Evolutionary conservation across 1,139 yeast genomes (phyloP), one percentile per base, ranked within the genome.

Genomic region (Taphrina confusa): DNA sequence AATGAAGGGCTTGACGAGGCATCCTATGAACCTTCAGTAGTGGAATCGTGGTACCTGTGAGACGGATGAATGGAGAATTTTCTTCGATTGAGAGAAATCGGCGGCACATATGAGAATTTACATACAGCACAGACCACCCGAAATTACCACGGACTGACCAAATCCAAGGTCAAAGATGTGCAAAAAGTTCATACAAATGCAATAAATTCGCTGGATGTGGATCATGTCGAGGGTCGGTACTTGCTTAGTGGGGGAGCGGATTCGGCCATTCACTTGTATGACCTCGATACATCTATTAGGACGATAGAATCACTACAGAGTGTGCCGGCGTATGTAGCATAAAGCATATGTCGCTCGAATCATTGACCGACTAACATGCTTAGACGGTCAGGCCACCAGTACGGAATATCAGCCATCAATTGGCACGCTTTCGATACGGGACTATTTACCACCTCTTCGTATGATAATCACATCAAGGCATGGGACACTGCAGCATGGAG

Each of bases 371-470:
- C 27, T 22, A 16, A 20, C 9, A 28, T 14, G 42, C 20, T 4
- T 50, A 49, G 61, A 12, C 55, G 59, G 12, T 30, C 40, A 1
- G 30, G 34, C n/a, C 97, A 91, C 69, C 72, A 74, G 25, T 89
- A 78, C 70, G 96, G 96, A 0, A 57, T 67, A 18, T 85, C 95
- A 0, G 75, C 81, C 16, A 76, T 88, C 1, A 78, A 80, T 67
- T 91, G 97, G 97, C 91, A 95, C 92, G 91, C 95, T 0, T 76
- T 76, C 58, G 97, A 91, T 71, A 82, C 84, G 25, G 97, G 96
- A 1, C 79, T 91, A 82, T 90, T 90, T 74, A 78, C 89, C 9
- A 80, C 90, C 1, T 82, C 90, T 0, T 87, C 96, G 0, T 88
- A 84, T 69, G 97, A 91, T 69, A 83, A 82, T 63, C 79, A 82